Evolutionary conservation across 2,329 filamentous ascomycete species (phyloP), one percentile per base, ranked within the genome.

Genomic region (Cercospora sojina): DNA sequence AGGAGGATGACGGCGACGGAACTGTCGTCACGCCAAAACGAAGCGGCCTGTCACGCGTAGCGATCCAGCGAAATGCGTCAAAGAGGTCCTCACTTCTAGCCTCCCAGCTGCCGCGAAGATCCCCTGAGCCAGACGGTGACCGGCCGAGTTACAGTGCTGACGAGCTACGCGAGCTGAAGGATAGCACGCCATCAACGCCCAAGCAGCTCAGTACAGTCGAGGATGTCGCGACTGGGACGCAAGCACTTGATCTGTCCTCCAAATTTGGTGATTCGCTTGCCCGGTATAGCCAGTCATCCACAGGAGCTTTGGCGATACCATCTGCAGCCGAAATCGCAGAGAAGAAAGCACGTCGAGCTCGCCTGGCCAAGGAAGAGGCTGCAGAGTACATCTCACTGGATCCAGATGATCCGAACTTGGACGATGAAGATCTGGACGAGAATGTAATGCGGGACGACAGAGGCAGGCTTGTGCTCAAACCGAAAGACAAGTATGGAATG

Each of bases 281-380:
- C 58, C 70, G 75, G 27, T 77, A 78, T 57, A 59, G 74, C 60
- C 53, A 75, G 68, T 63, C 62, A 13, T 49, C 59, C 12, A 5
- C 77, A 72, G 43, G 25, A n/a, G 67, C 79, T 60, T 77, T 80
- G 32, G 74, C 82, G 5, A 93, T 97, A 69, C 88, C 94, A 3
- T 93, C 90, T 1, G 90, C 93, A 68, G 87, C 90, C 2, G 91
- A 97, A 75, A 96, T 98, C 59, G 86, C 86, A 29, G 93, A 96
- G 79, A 96, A 93, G 82, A 98, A 97, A 79, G 91, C 92, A 67
- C 87, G 95, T 1, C 87, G 94, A 16, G 90, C 90, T n/a, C 88
- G 94, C 1, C 79, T 96, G 10, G 93, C 93, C 0, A 84, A 88
- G 62, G 88, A 93, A 73, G 80, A 91, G 27, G 61, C 69, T 41